These are phyloP conservation scores for Hymenotorrendiella dingleyae DNA, from an alignment of 2,329 filamentous ascomycete species.

Conservation along the genomic window DNA sequence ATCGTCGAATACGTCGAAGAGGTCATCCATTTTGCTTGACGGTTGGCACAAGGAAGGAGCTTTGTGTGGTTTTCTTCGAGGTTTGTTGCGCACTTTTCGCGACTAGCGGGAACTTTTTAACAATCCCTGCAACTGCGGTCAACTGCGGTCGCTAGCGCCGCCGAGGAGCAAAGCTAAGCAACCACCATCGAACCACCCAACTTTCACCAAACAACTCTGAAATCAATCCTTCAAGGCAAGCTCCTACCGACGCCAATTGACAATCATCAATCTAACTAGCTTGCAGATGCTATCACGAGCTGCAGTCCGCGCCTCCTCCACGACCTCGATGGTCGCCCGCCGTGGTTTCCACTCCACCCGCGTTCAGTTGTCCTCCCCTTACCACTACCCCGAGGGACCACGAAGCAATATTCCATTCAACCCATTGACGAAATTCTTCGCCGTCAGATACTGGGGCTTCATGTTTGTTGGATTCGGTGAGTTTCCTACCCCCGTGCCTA, in stretches of 20 bases:
- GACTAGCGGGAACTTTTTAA: too few species aligned
- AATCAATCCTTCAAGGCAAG: conserved; percentile 22
- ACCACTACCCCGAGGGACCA: conserved; percentile 97
- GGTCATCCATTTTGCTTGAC: conserved; percentile 61
- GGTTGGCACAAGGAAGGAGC: too few species aligned
- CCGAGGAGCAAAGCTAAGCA: not conserved
- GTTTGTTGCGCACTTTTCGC: not conserved
- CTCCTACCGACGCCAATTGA: conserved; percentile 35
- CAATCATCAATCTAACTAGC: conserved; percentile 14
- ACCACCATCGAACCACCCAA: conserved; percentile 19
- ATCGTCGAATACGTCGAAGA: conserved; percentile 65
- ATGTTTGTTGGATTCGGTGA: conserved; percentile 47
- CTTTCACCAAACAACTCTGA: conserved; percentile 10
- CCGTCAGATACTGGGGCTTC: conserved; percentile 75
- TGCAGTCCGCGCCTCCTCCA: conserved; percentile 51
- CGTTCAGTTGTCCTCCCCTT: conserved; percentile 77
- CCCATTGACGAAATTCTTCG: conserved; percentile 82
- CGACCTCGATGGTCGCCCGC: conserved; percentile 69
- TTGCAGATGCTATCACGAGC: conserved; percentile 77
- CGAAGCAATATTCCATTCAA: conserved; percentile 97
- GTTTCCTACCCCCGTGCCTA: conserved; percentile 23
- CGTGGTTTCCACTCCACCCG: conserved; percentile 93
- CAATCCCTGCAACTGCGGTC: too few species aligned
- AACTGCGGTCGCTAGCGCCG: too few species aligned
- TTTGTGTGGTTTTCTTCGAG: too few species aligned